Base-by-base conservation (phyloP, 306 rosid genomes). In the Trifolium pratense region DNA sequence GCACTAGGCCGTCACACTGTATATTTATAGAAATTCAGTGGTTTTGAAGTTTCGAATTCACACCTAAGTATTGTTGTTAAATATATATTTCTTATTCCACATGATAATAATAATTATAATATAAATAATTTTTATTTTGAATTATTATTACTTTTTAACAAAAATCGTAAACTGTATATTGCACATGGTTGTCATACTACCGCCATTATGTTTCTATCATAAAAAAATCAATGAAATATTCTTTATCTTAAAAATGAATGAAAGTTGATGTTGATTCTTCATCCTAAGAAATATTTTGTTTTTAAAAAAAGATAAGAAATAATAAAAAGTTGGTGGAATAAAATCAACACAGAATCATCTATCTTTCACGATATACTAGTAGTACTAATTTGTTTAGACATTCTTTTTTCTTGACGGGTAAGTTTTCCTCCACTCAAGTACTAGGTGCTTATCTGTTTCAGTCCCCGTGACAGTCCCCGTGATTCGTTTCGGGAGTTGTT, bases 311-410 rank as follows among this genome's bases (percentile, higher is more conserved):
- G 8, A 13, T 58, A 58, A 13, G 18, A 58, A 43, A 68, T 46
- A 40, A 58, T n/a, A n/a, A n/a, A 68, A 68, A 37, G 20, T 48
- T 1, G 81, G 36, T 49, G 48, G 26, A 71, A 45, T 39, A 5
- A 49, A 53, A 64, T 71, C 59, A 52, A 13, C 32, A 13, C 51
- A 12, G 23, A 55, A 53, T 78, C 36, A 31, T 71, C 40, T 37
- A 18, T 68, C 15, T 42, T 42, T 42, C 15, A 42, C 46, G 46
- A 42, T 42, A 11, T 10, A 42, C 46, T 42, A 42, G 46, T 42
- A 42, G 52, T 45, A 45, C 52, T 45, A 53, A 20, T 18, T 52
- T 52, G 58, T 20, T 53, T 53, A 53, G 60, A 45, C 62, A 56
- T 32, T 68, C 12, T 5, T 13, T 36, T 36, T 16, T 61, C 56